Base-by-base conservation (phyloP, 106 monocot species). In the Dendrobium chrysotoxum region DNA sequence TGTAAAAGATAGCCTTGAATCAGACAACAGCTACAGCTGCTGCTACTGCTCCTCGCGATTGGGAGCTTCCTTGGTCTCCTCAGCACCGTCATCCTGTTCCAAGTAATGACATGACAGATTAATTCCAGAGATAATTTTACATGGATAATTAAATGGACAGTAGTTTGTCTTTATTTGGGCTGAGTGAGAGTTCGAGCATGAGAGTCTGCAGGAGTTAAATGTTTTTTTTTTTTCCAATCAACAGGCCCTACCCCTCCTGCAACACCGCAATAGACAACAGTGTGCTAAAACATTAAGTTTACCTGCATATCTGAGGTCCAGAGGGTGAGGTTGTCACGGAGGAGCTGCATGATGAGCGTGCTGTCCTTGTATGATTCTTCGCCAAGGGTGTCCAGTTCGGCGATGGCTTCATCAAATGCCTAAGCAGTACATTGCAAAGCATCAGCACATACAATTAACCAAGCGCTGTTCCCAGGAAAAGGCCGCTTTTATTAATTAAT, bases 301-400 rank as follows among this genome's bases (percentile, higher is more conserved):
- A 76, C 76, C 76, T 76, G 46, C 76, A 76, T 46, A 7, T 76
- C 76, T 4, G 76, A 45, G 47, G 76, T 76, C 76, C 76, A 76
- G n/a, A 45, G 23, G 26, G 47, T 76, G 76, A 76, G 76, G 26
- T 76, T 76, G 28, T 76, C 76, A 13, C 76, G 76, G 26, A 76
- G 44, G 28, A 76, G 76, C 76, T 76, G 76, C 76, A 76, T 46
- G 45, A 76, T 76, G 17, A 76, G 76, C 12, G 47, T 76, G 76
- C 76, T 76, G 44, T 76, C 76, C 76, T 76, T 76, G 47, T 47
- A 47, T 12, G 44, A 76, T 28, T 76, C 76, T 76, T 76, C 76
- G 46, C 76, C 44, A 23, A 76, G 44, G 3, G 76, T 46, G 46
- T 76, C 76, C 28, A 45, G 26, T 28, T 45, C 47, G 28, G 76